Percentiles rank a stretch among this genome's conserved stretches.
Conservation (phyloP, 164 flowering plant genomes). For the Vitis riparia region DNA sequence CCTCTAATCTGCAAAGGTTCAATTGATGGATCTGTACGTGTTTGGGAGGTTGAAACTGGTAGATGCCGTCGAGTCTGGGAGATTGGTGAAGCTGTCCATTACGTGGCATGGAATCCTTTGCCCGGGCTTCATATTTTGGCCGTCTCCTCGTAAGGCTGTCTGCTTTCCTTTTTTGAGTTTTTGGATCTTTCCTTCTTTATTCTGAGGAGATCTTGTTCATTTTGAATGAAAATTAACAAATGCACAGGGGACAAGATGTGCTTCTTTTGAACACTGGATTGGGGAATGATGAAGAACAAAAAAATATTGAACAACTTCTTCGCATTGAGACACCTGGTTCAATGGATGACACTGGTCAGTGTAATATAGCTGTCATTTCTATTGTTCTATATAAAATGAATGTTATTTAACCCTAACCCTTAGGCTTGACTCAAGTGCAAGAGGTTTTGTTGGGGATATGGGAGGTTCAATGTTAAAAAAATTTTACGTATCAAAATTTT, state of each 20-base stretch:
- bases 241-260: constrained; percentile 76
- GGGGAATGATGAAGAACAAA: constrained; percentile 70
- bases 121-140: constrained; percentile 76
- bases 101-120: constrained; percentile 92
- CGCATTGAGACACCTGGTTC: constrained; percentile 34
- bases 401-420: not conserved
- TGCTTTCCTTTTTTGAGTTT: not conserved
- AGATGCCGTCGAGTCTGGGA: constrained; percentile 78
- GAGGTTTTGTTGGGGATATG: too few relatives aligned
- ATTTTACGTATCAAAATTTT: too few relatives aligned
- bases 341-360: constrained; percentile 66
- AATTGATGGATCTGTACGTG: constrained; percentile 81
- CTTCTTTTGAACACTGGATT: constrained; percentile 70
- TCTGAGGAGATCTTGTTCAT: not conserved
- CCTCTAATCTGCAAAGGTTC: constrained; percentile 51
- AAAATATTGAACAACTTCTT: constrained; percentile 60
- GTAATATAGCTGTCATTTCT: not conserved
- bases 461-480: too few relatives aligned
- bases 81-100: constrained; percentile 59
- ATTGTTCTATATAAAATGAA: not conserved
- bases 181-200: not conserved
- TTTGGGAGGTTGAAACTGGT: constrained; percentile 96
- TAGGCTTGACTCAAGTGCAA: too few relatives aligned
- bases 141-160: constrained; percentile 54
- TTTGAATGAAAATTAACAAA: constrained; percentile 3